Base-by-base conservation (phyloP, 2,329 filamentous ascomycete species). In the Pseudocercospora fuligena region DNA sequence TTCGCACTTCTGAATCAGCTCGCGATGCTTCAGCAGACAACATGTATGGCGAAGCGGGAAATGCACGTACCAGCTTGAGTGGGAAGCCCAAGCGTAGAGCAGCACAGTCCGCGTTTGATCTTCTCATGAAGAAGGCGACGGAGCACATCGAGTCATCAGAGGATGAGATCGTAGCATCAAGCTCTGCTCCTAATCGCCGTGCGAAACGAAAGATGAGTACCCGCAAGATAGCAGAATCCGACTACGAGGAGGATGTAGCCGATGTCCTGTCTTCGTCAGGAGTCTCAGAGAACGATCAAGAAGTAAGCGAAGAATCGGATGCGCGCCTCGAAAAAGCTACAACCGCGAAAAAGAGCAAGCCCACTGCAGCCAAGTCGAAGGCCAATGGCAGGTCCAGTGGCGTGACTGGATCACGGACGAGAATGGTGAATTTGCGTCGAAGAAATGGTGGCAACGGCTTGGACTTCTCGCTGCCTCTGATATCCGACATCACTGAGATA, bases 401-500 rank as follows among this genome's bases (percentile, higher is more conserved):
- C 16, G n/a, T n/a, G n/a, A n/a, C n/a, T n/a, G n/a, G n/a, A n/a
- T n/a, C n/a, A n/a, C n/a, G n/a, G n/a, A n/a, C n/a, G n/a, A n/a
- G n/a, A n/a, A n/a, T n/a, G n/a, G n/a, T n/a, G n/a, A n/a, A n/a
- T n/a, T n/a, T n/a, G n/a, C n/a, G n/a, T n/a, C n/a, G n/a, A n/a
- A n/a, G n/a, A n/a, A n/a, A n/a, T n/a, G n/a, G n/a, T n/a, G n/a
- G n/a, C n/a, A n/a, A n/a, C n/a, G n/a, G n/a, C n/a, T n/a, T n/a
- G 0, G 71, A 82, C 59, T 64, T 71, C 0, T 76, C 60, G 16
- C 73, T 85, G 2, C 83, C 84, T 5, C 85, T 85, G 3, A 69
- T 87, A 0, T 78, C 77, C 9, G 76, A 81, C 21, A 81, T 86
- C 5, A 60, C 79, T 2, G 80, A 83, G 1, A 86, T 87, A 9